These are phyloP conservation scores for Platismatia glauca DNA, from an alignment of 495 filamentous ascomycete genomes.

Conservation along the genomic window DNA sequence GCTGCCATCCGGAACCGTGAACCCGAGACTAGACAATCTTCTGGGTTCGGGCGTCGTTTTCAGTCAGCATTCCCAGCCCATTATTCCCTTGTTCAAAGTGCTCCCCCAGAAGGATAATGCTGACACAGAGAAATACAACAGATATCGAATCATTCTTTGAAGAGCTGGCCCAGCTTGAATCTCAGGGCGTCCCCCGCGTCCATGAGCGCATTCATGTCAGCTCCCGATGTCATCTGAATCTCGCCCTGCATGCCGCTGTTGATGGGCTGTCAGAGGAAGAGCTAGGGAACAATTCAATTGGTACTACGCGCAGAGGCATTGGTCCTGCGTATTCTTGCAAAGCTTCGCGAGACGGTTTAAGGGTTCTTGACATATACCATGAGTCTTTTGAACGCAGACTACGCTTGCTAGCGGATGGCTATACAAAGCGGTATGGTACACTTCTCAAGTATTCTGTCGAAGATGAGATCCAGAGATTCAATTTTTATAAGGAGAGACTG, in stretches of 20 bases:
- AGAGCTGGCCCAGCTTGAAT: conserved; percentile 62
- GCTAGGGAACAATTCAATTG: conserved; percentile 30
- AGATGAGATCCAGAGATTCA: conserved; percentile 64
- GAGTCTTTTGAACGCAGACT: conserved; percentile 68
- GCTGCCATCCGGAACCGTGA: conserved; percentile 13
- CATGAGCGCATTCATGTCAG: conserved; percentile 5
- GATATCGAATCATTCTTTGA: conserved; percentile 65
- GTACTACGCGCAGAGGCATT: conserved; percentile 57
- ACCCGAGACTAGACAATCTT: conserved; percentile 19
- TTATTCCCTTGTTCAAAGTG: too few species aligned
- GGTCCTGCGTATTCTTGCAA: conserved; percentile 80
- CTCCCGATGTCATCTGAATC: conserved; percentile 21
- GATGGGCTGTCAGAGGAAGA: conserved; percentile 43
- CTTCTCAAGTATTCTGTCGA: conserved; percentile 68
- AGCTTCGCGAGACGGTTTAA: conserved; percentile 64
- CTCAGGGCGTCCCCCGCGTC: conserved; percentile 43
- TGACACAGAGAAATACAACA: too few species aligned
- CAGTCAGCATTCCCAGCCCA: too few species aligned
- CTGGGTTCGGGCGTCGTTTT: conserved; percentile 71
- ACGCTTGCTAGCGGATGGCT: conserved; percentile 53
- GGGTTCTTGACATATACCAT: conserved; percentile 68
- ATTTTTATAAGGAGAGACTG: conserved; percentile 58
- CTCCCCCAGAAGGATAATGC: too few species aligned
- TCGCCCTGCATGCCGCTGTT: conserved; percentile 70
- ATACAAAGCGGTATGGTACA: conserved; percentile 66